phyloP scores from a whole-genome alignment of 495 filamentous ascomycete genomes.

The Coniosporium apollinis region DNA sequence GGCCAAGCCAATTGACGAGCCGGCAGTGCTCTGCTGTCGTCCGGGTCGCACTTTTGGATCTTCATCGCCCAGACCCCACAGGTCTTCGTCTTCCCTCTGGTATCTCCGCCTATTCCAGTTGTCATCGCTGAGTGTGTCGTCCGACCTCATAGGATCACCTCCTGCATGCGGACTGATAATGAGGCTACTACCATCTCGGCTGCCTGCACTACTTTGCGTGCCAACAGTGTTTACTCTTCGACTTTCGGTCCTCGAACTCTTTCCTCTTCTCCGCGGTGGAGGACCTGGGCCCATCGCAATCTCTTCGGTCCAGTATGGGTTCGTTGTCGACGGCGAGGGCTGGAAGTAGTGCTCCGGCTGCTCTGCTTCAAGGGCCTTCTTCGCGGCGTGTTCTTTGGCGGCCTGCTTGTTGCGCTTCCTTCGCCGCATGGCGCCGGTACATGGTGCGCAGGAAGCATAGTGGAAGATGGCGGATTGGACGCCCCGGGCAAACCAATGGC shows the following conservation, averaged over 20 bases:
- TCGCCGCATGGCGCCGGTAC: slow-evolving; percentile 42
- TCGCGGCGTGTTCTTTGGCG: slow-evolving; percentile 40
- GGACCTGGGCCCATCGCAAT: slow-evolving; percentile 62
- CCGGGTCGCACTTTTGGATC: background rate
- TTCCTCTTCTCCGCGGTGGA: slow-evolving; percentile 40
- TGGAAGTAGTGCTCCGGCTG: slow-evolving; percentile 61
- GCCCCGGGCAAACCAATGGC: too few relatives aligned
- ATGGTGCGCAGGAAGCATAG: slow-evolving; percentile 69
- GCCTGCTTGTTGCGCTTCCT: slow-evolving; percentile 51
- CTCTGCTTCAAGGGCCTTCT: slow-evolving; percentile 40
- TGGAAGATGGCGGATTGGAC: slow-evolving; percentile 77
- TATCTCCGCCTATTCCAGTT: slow-evolving; percentile 59
- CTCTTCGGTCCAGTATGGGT: slow-evolving; percentile 74
- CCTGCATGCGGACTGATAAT: too few relatives aligned
- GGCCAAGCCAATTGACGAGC: slow-evolving; percentile 36
- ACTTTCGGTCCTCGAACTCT: slow-evolving; percentile 31
- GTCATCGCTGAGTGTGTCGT: slow-evolving; percentile 30
- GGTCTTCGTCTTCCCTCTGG: slow-evolving; percentile 69
- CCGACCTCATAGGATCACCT: too few relatives aligned
- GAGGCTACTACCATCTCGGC: too few relatives aligned
- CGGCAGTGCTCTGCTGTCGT: slow-evolving; percentile 8
- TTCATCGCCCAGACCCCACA: slow-evolving; percentile 42
- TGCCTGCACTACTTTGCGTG: slow-evolving; percentile 11
- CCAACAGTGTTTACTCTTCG: slow-evolving; percentile 30
- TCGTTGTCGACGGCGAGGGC: slow-evolving; percentile 66